A percentile compares a stretch with the other conserved stretches of the same genome.
Evolutionary conservation across 345 rosid genomes (phyloP).

Genomic region (Carallia brachiata): DNA sequence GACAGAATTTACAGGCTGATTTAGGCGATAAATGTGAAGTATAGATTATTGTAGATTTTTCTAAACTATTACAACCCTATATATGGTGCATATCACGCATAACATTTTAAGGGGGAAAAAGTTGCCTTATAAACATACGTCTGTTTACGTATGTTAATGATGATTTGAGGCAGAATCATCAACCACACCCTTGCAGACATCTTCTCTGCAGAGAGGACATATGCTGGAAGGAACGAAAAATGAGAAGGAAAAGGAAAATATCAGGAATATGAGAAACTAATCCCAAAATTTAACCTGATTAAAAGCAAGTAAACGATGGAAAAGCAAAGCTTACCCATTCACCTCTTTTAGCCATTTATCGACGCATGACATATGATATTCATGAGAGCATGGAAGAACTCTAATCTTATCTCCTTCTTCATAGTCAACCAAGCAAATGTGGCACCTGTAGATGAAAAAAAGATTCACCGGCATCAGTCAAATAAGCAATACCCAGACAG

Average conservation of each 20-base stretch:
- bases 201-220: constrained; percentile 31
- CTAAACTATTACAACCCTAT: neutral
- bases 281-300: neutral
- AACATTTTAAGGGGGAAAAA: constrained; percentile 1
- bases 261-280: neutral
- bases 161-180: constrained; percentile 10
- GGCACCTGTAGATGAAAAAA: constrained; percentile 15
- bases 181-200: constrained; percentile 23
- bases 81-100: neutral
- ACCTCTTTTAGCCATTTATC: constrained; percentile 31
- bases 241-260: neutral
- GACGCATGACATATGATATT: constrained; percentile 25
- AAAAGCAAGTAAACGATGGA: neutral
- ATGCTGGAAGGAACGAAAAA: constrained; percentile 15
- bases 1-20: neutral
- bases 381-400: constrained; percentile 31
- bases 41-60: neutral
- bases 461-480: neutral
- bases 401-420: constrained; percentile 29
- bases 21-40: neutral
- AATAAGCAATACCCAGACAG: neutral
- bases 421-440: constrained; percentile 28
- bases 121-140: neutral
- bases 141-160: neutral
- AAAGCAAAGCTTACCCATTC: constrained; percentile 15